Evolutionary conservation across 2,329 filamentous ascomycete species (phyloP).

Genomic region (Zalaria sp.): DNA sequence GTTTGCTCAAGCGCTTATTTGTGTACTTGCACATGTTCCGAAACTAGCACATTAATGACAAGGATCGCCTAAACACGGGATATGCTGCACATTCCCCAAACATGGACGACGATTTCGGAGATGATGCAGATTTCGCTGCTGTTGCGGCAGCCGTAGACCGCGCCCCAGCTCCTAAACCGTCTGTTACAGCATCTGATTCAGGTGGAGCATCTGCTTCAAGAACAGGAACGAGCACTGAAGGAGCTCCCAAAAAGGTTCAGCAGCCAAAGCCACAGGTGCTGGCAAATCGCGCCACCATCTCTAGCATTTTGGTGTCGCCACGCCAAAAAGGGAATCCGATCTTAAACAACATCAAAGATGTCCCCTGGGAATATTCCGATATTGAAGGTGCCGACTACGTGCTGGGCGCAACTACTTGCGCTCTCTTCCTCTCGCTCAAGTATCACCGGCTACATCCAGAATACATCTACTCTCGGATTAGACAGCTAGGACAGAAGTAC

Average conservation of each 20-base stretch:
- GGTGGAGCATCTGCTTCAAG: slow-evolving; percentile 1
- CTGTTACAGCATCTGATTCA: slow-evolving; percentile 21
- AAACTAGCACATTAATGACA: background rate
- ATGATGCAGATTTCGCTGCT: slow-evolving; percentile 22
- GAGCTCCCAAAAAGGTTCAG: slow-evolving; percentile 41
- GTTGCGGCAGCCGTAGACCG: slow-evolving; percentile 26
- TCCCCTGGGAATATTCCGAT: slow-evolving; percentile 94
- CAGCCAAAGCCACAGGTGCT: slow-evolving; percentile 86
- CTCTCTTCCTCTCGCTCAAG: slow-evolving; percentile 84
- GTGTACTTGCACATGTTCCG: background rate
- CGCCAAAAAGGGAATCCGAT: slow-evolving; percentile 94
- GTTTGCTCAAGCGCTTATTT: no score
- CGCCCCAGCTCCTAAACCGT: slow-evolving; percentile 24
- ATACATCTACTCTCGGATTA: slow-evolving; percentile 91
- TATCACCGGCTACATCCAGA: slow-evolving; percentile 96
- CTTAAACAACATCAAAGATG: slow-evolving; percentile 62
- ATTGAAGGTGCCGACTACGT: slow-evolving; percentile 83
- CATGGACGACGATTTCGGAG: slow-evolving; percentile 35
- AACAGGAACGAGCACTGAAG: background rate
- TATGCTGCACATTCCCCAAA: background rate
- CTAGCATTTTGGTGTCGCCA: slow-evolving; percentile 76
- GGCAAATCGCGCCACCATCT: slow-evolving; percentile 49
- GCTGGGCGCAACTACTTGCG: slow-evolving; percentile 74
- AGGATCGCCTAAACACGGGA: background rate
- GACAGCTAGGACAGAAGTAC: slow-evolving; percentile 71